Conservation (phyloP, 495 filamentous ascomycete species). For the Podospora tetraspora region DNA sequence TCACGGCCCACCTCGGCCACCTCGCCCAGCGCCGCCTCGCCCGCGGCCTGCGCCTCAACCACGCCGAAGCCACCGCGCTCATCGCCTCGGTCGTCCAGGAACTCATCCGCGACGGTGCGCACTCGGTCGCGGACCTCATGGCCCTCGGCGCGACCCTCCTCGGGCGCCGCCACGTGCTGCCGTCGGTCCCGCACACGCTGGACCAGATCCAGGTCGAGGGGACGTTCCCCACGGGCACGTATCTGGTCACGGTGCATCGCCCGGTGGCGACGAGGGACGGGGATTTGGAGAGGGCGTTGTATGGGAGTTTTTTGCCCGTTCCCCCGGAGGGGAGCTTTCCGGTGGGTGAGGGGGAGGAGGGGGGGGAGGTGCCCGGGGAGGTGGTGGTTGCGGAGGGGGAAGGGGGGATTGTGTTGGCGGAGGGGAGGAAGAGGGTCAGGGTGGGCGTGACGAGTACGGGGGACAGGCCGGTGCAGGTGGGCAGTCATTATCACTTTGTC, state of each 20-base stretch:
- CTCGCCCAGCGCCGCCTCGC: slow-evolving; percentile 87
- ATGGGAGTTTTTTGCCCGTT: slow-evolving; percentile 86
- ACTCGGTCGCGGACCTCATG: slow-evolving; percentile 92
- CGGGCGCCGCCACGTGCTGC: slow-evolving; percentile 87
- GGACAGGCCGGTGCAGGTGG: slow-evolving; percentile 88
- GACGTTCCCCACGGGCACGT: slow-evolving; percentile 85
- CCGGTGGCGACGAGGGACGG: slow-evolving; percentile 86
- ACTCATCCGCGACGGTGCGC: slow-evolving; percentile 94
- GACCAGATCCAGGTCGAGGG: slow-evolving; percentile 88
- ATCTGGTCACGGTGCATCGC: slow-evolving; percentile 90
- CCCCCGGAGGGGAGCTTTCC: slow-evolving; percentile 64
- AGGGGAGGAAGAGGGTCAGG: slow-evolving; percentile 65
- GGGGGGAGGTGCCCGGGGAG: slow-evolving; percentile 69
- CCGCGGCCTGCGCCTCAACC: slow-evolving; percentile 82
- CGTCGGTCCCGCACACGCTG: slow-evolving; percentile 70
- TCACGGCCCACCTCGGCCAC: slow-evolving; percentile 82
- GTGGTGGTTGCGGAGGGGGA: slow-evolving; percentile 71
- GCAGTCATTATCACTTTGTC: slow-evolving; percentile 95
- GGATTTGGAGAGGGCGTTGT: slow-evolving; percentile 76
- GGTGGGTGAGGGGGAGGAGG: slow-evolving; percentile 51
- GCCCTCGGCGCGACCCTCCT: slow-evolving; percentile 84
- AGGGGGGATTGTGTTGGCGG: slow-evolving; percentile 66
- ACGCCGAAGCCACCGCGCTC: slow-evolving; percentile 83
- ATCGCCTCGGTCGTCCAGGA: slow-evolving; percentile 90
- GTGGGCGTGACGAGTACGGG: slow-evolving; percentile 80